Conservation (phyloP, 805 yeast species). For the Nakazawaea molendinolei region DNA sequence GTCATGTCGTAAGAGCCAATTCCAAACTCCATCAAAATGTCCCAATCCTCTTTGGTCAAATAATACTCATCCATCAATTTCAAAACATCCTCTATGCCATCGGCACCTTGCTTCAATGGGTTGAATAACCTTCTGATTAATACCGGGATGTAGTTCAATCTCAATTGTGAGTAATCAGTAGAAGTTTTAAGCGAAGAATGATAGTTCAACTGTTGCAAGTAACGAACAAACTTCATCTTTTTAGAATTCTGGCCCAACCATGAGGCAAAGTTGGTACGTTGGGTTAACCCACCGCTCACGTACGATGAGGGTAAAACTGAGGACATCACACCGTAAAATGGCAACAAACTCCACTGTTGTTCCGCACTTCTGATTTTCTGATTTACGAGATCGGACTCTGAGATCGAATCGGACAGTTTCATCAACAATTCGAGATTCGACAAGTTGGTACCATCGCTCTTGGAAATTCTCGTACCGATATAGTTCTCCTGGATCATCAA, state of each 20-base stretch:
- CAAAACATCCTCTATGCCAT: constrained; percentile 61
- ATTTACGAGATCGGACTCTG: constrained; percentile 80
- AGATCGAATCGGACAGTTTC: constrained; percentile 79
- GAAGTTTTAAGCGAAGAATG: constrained; percentile 78
- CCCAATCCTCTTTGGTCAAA: constrained; percentile 90
- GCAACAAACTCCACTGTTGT: constrained; percentile 91
- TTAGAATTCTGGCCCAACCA: constrained; percentile 92
- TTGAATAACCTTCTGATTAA: constrained; percentile 47
- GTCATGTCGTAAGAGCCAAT: constrained; percentile 51
- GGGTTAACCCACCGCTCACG: constrained; percentile 64
- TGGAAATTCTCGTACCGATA: constrained; percentile 53
- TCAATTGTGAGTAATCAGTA: constrained; percentile 65
- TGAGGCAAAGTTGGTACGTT: constrained; percentile 71
- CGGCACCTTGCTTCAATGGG: constrained; percentile 52
- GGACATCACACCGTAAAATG: constrained; percentile 83
- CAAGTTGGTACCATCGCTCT: constrained; percentile 29
- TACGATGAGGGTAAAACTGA: constrained; percentile 72
- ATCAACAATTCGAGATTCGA: constrained; percentile 59
- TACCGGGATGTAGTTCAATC: constrained; percentile 70
- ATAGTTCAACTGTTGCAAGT: constrained; percentile 82
- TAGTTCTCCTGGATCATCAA: constrained; percentile 96
- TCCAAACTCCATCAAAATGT: constrained; percentile 73
- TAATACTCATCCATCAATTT: constrained; percentile 78
- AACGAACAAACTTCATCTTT: constrained; percentile 65
- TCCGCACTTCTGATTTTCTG: constrained; percentile 80